phyloP scores from a whole-genome alignment of 768 basidiomycete genomes.

The Lentinus tigrinus region DNA sequence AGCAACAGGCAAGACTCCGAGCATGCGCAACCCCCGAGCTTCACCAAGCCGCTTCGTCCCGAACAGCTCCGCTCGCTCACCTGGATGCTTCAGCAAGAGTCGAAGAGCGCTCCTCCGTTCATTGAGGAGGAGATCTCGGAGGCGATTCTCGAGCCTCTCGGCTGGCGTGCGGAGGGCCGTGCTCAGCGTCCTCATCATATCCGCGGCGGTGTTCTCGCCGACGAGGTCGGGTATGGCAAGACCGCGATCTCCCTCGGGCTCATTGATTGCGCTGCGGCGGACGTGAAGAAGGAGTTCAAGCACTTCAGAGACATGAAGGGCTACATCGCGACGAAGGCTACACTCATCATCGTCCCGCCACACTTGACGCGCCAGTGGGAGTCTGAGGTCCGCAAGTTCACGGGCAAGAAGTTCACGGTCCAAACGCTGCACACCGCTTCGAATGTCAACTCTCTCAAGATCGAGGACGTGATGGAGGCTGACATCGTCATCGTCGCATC shows the following conservation, averaged over 20 bases:
- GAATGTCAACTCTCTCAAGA: conserved; percentile 68
- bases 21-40: conserved; percentile 76
- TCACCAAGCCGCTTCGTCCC: conserved; percentile 68
- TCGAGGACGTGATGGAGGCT: conserved; percentile 74
- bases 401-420: conserved; percentile 55
- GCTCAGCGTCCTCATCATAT: conserved; percentile 74
- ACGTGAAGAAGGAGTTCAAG: conserved; percentile 57
- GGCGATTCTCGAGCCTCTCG: conserved; percentile 78
- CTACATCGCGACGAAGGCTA: conserved; percentile 77
- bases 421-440: conserved; percentile 65
- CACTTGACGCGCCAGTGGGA: conserved; percentile 91
- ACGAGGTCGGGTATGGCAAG: conserved; percentile 97
- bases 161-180: conserved; percentile 94
- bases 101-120: conserved; percentile 62
- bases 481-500: conserved; percentile 87
- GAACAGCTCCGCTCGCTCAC: conserved; percentile 89
- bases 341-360: conserved; percentile 83
- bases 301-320: conserved; percentile 49
- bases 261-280: conserved; percentile 67
- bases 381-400: conserved; percentile 83
- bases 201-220: conserved; percentile 89
- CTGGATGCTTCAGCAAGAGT: conserved; percentile 91
- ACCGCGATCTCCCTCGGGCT: conserved; percentile 92
- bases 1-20: conserved; percentile 76
- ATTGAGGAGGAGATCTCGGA: conserved; percentile 94